Base-by-base conservation (phyloP, 805 yeast species). In the Teunomyces lycoperdinae region DNA sequence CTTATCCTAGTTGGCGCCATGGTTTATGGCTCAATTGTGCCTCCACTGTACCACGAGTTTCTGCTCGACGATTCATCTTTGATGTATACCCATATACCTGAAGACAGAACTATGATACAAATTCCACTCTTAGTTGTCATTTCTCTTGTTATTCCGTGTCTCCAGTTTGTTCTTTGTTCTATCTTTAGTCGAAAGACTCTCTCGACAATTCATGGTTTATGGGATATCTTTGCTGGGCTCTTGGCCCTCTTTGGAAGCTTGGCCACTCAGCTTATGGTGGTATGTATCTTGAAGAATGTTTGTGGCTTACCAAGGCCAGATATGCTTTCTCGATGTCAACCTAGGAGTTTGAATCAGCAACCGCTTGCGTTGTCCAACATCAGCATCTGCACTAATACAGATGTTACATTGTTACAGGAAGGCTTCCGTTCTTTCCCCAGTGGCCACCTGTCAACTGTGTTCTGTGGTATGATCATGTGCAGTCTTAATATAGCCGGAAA, bases 11-110 rank as follows among this genome's bases (percentile, higher is more conserved):
- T 60, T 2, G 32, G 54, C 2, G 59, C 61, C 7, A 52, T 67
- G 10, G 28, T 62, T 9, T 72, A 64, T 55, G 74, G 78, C 11
- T 20, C 58, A 2, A 46, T 55, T 8, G 55, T 60, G 2, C 58
- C 64, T 1, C 80, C 80, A 4, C 56, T 71, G 26, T 64, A 58
- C 24, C 68, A 69, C 42, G 78, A 75, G 45, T 76, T 77, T 50
- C 68, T 65, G 53, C 42, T 71, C 1, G 45, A 42, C n/a, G 74
- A 74, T 48, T 50, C 56, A 1, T 44, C 53, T 2, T 42, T 72
- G 3, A 62, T 72, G 64, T 58, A 70, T 49, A 55, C 66, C 0
- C 70, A 70, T 52, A 60, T 62, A 29, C 56, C 63, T 2, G 78
- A 74, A 46, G 24, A 51, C 0, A 61, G 58, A 20, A 66, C 71